Evolutionary conservation across 1,284 basidiomycete species (phyloP).

Genomic region (Xanthoconium separans): DNA sequence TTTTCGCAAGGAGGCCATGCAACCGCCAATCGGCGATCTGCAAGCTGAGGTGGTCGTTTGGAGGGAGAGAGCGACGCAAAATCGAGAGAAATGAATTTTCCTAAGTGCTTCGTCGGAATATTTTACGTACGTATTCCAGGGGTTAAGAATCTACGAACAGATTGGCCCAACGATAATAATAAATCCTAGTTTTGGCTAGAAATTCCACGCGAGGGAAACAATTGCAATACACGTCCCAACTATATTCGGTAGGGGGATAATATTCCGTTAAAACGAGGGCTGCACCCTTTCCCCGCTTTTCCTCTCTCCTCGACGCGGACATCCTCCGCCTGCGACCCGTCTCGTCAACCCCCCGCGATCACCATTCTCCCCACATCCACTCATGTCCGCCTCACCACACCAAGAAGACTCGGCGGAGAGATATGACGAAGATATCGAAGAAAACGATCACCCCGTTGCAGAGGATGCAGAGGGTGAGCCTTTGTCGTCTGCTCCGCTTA

Average conservation of each 20-base stretch:
- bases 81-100: constrained; percentile 26
- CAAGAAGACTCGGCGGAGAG: constrained; percentile 41
- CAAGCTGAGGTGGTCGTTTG: neutral
- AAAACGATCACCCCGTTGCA: constrained; percentile 33
- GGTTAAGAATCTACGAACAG: constrained; percentile 44
- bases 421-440: constrained; percentile 45
- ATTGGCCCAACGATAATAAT: constrained; percentile 60
- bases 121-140: constrained; percentile 61
- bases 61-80: constrained; percentile 20
- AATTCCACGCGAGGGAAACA: constrained; percentile 52
- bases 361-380: constrained; percentile 20
- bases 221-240: constrained; percentile 55
- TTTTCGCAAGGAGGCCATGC: constrained; percentile 22
- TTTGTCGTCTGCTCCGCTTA: constrained; percentile 5
- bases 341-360: constrained; percentile 30
- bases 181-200: constrained; percentile 53
- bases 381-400: constrained; percentile 47
- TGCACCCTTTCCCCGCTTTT: constrained; percentile 60
- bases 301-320: constrained; percentile 43
- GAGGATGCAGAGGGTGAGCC: constrained; percentile 38
- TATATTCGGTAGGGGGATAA: constrained; percentile 67
- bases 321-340: constrained; percentile 21
- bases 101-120: constrained; percentile 25
- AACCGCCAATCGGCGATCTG: constrained; percentile 32
- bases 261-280: constrained; percentile 70